Evolutionary conservation across 1,139 yeast genomes (phyloP).

Genomic region (Suhomyces bribrorum): DNA sequence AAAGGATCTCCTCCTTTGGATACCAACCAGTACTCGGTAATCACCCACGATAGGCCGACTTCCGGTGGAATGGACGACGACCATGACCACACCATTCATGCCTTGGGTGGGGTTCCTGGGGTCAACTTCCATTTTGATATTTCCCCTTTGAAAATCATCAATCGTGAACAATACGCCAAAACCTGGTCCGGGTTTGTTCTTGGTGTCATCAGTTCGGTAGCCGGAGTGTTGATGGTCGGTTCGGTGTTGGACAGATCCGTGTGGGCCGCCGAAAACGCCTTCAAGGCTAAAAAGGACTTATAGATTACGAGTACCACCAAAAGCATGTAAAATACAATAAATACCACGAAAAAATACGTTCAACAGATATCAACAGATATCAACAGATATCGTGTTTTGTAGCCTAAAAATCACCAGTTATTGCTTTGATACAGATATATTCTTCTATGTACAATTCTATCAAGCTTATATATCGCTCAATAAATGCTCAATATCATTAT

Average conservation of each 20-base stretch:
- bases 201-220: constrained; percentile 84
- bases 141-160: constrained; percentile 88
- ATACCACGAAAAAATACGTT: too few species aligned
- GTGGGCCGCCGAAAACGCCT: constrained; percentile 83
- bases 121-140: constrained; percentile 86
- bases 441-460: constrained; percentile 19
- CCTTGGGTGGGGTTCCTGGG: constrained; percentile 89
- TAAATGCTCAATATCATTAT: constrained; percentile 51
- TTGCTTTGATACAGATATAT: neutral
- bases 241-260: constrained; percentile 84
- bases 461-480: constrained; percentile 43
- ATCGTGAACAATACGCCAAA: constrained; percentile 74
- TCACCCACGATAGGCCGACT: constrained; percentile 83
- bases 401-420: too few species aligned
- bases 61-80: constrained; percentile 87
- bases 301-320: constrained; percentile 15
- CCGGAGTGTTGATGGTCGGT: constrained; percentile 93
- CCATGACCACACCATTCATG: constrained; percentile 84
- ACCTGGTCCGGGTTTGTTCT: constrained; percentile 85
- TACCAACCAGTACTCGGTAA: constrained; percentile 91
- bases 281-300: constrained; percentile 68
- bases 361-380: too few species aligned
- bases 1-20: constrained; percentile 53
- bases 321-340: too few species aligned
- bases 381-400: too few species aligned